These are phyloP conservation scores for Dioscorea alata DNA, from an alignment of 106 monocot species.

Conservation along the genomic window DNA sequence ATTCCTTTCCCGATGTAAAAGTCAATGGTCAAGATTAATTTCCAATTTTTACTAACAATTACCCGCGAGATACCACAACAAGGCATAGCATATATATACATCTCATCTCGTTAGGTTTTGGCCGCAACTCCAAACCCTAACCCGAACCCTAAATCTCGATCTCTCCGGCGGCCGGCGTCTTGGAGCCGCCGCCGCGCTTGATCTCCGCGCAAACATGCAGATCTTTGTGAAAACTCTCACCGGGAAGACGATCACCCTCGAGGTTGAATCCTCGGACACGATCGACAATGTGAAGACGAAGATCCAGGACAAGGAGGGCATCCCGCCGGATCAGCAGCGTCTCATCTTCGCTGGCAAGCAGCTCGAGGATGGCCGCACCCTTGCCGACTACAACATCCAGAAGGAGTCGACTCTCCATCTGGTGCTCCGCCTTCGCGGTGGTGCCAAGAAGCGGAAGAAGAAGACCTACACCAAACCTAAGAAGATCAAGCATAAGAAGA, in stretches of 20 bases:
- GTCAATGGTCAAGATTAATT: too few relatives aligned
- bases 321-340: conserved; percentile 25
- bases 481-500: conserved; percentile 11
- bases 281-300: too few relatives aligned
- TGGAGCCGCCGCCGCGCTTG: too few relatives aligned
- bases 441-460: not conserved
- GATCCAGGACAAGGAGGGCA: conserved; percentile 28
- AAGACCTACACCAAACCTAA: conserved; percentile 4
- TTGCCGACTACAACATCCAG: conserved; percentile 17
- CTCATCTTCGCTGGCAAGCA: conserved; percentile 33
- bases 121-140: too few relatives aligned
- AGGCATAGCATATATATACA: too few relatives aligned
- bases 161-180: too few relatives aligned
- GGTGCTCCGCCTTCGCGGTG: conserved; percentile 7
- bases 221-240: conserved; percentile 61
- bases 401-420: not conserved
- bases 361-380: conserved; percentile 24
- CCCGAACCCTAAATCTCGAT: too few relatives aligned
- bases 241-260: conserved; percentile 59
- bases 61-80: too few relatives aligned
- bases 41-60: too few relatives aligned
- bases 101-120: too few relatives aligned
- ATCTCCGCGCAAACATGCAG: not conserved
- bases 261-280: conserved; percentile 34
- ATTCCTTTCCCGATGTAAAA: too few relatives aligned